Evolutionary conservation across 2,329 filamentous ascomycete species (phyloP).

Genomic region (Pestalotiopsis sp.): DNA sequence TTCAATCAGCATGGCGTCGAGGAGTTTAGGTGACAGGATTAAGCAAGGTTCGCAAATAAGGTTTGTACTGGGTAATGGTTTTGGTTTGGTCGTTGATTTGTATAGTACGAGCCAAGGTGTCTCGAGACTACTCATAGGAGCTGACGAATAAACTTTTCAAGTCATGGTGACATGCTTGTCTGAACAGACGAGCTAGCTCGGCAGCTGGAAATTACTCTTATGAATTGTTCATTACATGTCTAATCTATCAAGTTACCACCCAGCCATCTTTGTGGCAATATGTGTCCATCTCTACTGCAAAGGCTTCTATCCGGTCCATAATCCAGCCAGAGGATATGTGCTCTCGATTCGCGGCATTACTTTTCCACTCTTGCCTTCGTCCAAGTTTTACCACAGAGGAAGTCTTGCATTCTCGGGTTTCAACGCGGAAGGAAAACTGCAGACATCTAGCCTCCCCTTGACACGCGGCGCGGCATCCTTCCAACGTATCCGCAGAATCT

Average conservation of each 20-base stretch:
- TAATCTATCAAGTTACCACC: conserved; percentile 2
- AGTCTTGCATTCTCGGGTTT: conserved; percentile 10
- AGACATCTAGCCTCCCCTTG: conserved; percentile 13
- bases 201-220: background rate
- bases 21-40: conserved; percentile 4
- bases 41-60: background rate
- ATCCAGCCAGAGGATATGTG: conserved; percentile 5
- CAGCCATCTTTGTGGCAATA: background rate
- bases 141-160: background rate
- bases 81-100: background rate
- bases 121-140: background rate
- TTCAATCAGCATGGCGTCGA: background rate
- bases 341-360: background rate
- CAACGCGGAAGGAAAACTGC: background rate
- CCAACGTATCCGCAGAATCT: conserved; percentile 23
- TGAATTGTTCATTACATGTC: conserved; percentile 15
- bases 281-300: conserved; percentile 5
- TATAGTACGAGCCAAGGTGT: background rate
- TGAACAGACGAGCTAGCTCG: too few relatives aligned
- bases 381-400: background rate
- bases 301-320: background rate
- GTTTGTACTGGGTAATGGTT: background rate
- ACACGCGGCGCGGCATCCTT: conserved; percentile 27
- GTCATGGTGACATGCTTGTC: too few relatives aligned
- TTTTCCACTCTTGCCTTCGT: background rate